These are phyloP conservation scores for Camelina hispida DNA, from an alignment of 345 rosid genomes.

Conservation along the genomic window DNA sequence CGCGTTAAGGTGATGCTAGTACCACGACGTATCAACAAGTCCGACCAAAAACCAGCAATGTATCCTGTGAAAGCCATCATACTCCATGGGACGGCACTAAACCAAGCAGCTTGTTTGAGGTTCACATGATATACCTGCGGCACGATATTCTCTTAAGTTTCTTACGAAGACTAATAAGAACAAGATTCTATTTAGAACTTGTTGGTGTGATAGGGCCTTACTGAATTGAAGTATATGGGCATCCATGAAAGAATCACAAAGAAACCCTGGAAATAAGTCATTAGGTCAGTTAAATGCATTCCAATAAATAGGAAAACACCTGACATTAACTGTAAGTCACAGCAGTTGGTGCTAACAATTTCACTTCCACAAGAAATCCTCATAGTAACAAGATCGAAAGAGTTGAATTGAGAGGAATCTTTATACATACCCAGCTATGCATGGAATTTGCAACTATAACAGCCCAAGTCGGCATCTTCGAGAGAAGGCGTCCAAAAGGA, in stretches of 20 bases:
- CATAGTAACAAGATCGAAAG: conserved; percentile 3
- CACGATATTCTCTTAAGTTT: conserved; percentile 28
- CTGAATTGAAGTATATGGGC: conserved; percentile 93
- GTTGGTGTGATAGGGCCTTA: conserved; percentile 49
- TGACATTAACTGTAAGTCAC: background rate
- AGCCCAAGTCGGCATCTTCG: conserved; percentile 94
- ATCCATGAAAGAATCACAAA: conserved; percentile 99
- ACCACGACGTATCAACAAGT: conserved; percentile 70
- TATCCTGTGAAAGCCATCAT: conserved; percentile 94
- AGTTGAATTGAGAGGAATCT: conserved; percentile 7
- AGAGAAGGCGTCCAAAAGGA: conserved; percentile 81
- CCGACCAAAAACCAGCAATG: conserved; percentile 82
- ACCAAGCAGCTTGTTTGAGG: conserved; percentile 97
- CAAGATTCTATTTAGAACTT: background rate
- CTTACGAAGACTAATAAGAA: conserved; percentile 5
- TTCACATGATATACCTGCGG: conserved; percentile 84
- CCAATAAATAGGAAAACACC: background rate
- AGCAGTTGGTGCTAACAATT: background rate
- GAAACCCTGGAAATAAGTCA: conserved; percentile 66
- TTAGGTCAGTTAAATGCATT: conserved; percentile 6
- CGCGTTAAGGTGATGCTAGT: conserved; percentile 80
- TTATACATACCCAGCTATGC: conserved; percentile 86
- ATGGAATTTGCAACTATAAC: conserved; percentile 89
- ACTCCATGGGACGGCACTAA: conserved; percentile 95
- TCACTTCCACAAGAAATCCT: background rate